phyloP scores from a whole-genome alignment of 139 green algal genomes.

The Closterium sp. region DNA sequence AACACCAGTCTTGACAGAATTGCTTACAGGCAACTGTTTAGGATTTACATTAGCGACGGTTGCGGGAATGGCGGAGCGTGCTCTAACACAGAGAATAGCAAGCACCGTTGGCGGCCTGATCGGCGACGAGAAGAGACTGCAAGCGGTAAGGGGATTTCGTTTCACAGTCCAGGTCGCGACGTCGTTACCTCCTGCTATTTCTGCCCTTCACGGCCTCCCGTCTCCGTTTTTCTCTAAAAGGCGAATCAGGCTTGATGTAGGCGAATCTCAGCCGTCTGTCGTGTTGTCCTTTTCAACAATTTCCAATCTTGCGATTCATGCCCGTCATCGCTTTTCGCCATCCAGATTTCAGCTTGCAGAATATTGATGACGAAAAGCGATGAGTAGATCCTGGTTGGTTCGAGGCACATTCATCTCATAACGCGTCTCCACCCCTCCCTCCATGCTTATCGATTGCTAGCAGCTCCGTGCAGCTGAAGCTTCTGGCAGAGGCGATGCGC shows the following conservation, averaged over 20 bases:
- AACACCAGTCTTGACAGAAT: background rate
- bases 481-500: background rate
- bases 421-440: background rate
- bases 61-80: background rate
- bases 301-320: no score
- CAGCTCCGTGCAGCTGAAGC: background rate
- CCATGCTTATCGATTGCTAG: background rate
- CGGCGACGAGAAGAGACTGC: background rate
- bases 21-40: background rate
- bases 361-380: no score
- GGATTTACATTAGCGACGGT: background rate
- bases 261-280: no score
- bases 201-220: no score
- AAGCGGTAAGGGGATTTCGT: background rate
- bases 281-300: no score
- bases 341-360: no score
- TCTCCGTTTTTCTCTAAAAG: no score
- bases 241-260: no score
- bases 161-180: background rate
- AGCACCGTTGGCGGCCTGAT: background rate
- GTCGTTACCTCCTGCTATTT: background rate
- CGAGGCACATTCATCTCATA: no score
- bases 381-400: no score
- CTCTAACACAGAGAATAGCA: background rate
- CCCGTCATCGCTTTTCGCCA: no score